A percentile compares a stretch with the other conserved stretches of the same genome.
These are phyloP conservation scores for Macadamia tetraphylla DNA, from an alignment of 164 flowering plant species.

Conservation along the genomic window DNA sequence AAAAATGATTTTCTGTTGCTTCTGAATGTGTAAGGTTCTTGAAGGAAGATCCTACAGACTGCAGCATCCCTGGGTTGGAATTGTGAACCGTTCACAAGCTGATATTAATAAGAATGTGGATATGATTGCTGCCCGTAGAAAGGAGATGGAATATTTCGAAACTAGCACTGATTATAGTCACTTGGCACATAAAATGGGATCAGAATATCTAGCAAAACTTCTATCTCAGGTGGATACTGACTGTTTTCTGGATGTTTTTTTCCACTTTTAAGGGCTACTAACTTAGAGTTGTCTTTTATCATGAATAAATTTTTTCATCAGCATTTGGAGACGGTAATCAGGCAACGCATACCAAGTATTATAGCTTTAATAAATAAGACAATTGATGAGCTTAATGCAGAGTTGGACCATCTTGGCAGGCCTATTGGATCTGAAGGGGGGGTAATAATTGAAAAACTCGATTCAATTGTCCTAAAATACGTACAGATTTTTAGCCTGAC, in stretches of 20 bases:
- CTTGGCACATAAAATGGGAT: slow-evolving; percentile 76
- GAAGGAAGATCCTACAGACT: slow-evolving; percentile 83
- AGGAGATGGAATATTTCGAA: slow-evolving; percentile 73
- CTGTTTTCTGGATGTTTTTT: slow-evolving; percentile 2
- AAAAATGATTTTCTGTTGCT: slow-evolving; percentile 7
- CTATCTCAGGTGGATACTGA: slow-evolving; percentile 57
- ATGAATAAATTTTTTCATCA: slow-evolving; percentile 21
- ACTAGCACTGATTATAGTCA: slow-evolving; percentile 82
- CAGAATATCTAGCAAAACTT: slow-evolving; percentile 92
- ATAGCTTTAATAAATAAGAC: slow-evolving; percentile 84
- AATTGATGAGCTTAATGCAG: slow-evolving; percentile 87
- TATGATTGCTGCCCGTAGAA: slow-evolving; percentile 74
- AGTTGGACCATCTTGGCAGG: slow-evolving; percentile 89
- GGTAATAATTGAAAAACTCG: slow-evolving; percentile 34
- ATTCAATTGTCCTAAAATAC: slow-evolving; percentile 1
- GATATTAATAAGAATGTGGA: slow-evolving; percentile 85
- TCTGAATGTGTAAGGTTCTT: slow-evolving; percentile 52
- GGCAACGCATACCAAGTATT: slow-evolving; percentile 87
- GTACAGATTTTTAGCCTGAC: neutral
- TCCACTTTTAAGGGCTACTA: slow-evolving; percentile 1
- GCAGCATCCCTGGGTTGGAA: slow-evolving; percentile 92
- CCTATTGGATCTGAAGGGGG: slow-evolving; percentile 91
- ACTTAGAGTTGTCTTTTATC: slow-evolving; percentile 5
- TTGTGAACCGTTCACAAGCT: slow-evolving; percentile 91
- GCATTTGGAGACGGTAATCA: slow-evolving; percentile 89